Conservation (phyloP, 2,329 filamentous ascomycete genomes). For the Mycosphaerella sp. region DNA sequence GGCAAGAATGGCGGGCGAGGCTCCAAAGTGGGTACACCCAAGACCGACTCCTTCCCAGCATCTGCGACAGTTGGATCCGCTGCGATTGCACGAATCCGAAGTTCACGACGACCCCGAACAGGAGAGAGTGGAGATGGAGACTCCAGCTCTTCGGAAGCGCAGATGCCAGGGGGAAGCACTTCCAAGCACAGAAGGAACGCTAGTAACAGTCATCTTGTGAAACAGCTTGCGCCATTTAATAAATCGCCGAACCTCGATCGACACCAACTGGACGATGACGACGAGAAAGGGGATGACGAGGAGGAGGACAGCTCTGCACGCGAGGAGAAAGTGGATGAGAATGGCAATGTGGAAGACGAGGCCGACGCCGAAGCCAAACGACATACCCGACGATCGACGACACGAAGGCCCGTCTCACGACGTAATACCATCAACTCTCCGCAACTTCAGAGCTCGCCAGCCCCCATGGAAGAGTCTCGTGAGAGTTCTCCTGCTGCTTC, state of each 20-base stretch:
- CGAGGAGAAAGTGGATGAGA: conserved; percentile 4
- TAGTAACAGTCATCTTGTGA: conserved; percentile 35
- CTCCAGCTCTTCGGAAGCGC: conserved; percentile 26
- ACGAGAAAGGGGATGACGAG: conserved; percentile 33
- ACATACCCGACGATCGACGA: conserved; percentile 12
- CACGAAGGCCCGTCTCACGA: conserved; percentile 18
- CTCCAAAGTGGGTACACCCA: conserved; percentile 46
- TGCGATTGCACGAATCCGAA: conserved; percentile 39
- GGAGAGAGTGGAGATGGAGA: conserved; percentile 29
- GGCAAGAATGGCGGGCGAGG: conserved; percentile 36
- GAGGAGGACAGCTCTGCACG: background rate
- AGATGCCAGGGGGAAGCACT: conserved; percentile 30
- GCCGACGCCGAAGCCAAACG: conserved; percentile 13
- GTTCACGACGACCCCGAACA: conserved; percentile 34
- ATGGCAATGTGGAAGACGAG: conserved; percentile 7
- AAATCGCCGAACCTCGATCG: conserved; percentile 33
- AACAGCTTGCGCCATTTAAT: conserved; percentile 36
- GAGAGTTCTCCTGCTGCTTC: conserved; percentile 18
- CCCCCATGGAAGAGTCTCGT: conserved; percentile 9
- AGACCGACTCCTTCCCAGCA: conserved; percentile 39
- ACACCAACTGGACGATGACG: conserved; percentile 28
- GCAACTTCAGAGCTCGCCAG: conserved; percentile 18
- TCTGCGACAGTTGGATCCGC: conserved; percentile 19
- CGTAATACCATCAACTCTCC: conserved; percentile 18
- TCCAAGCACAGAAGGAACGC: conserved; percentile 26